A percentile compares a stretch with the other conserved stretches of the same genome.
Evolutionary conservation across 768 basidiomycete genomes (phyloP).

Genomic region (Boletus patriciae): DNA sequence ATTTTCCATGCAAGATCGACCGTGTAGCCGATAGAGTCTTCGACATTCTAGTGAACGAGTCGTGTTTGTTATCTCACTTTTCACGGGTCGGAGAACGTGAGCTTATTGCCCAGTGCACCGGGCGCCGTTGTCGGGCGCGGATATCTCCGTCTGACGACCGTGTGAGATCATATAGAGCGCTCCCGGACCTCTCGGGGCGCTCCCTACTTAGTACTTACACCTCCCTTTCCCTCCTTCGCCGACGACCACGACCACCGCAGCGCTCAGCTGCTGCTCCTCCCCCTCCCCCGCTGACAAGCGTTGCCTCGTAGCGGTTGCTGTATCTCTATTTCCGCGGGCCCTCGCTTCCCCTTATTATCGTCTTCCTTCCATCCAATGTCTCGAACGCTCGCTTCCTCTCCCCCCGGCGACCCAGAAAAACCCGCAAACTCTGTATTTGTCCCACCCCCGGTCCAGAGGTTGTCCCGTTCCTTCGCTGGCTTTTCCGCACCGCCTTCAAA

Average conservation of each 20-base stretch:
- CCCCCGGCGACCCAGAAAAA: constrained; percentile 25
- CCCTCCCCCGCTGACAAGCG: neutral
- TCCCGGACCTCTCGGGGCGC: no score
- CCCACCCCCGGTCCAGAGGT: constrained; percentile 30
- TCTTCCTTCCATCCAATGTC: constrained; percentile 16
- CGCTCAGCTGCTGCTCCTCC: neutral
- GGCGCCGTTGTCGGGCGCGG: no score
- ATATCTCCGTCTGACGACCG: no score
- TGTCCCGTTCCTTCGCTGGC: constrained; percentile 24
- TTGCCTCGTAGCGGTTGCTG: neutral
- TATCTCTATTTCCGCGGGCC: constrained; percentile 5
- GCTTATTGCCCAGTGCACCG: no score
- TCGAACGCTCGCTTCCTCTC: constrained; percentile 12
- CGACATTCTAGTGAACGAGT: no score
- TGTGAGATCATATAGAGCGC: no score
- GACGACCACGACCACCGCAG: neutral
- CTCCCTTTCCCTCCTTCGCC: no score
- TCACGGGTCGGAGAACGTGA: no score
- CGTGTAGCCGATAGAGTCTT: no score
- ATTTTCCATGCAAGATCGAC: no score
- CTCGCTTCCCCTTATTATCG: neutral
- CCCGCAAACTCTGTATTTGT: constrained; percentile 15
- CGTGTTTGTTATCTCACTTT: no score
- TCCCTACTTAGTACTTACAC: no score
- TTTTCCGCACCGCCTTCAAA: neutral